Evolutionary conservation across 345 rosid species (phyloP), one percentile per base, ranked within the genome.

Genomic region (Boechera divaricarpa): DNA sequence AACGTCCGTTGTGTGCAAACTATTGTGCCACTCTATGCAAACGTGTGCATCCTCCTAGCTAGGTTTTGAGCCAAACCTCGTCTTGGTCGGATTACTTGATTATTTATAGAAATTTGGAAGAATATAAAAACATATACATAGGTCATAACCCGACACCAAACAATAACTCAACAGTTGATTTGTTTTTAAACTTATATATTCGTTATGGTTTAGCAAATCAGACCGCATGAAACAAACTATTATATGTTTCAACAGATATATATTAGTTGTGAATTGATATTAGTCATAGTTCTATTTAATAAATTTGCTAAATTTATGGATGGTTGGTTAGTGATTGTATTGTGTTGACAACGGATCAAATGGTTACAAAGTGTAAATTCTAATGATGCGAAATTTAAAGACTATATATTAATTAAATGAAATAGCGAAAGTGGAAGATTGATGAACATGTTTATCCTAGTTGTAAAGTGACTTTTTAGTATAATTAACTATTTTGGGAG

Each of bases 391-490:
- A 60, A 9, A 59, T 36, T n/a, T 26, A 47, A 41, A 35, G 12
- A 39, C 41, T 8, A 41, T 31, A 41, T 31, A 53, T 47, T 18
- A 67, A 63, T n/a, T n/a, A 39, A 36, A 44, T 18, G 72, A 70
- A 68, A 36, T 5, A 56, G 26, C 2, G 31, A 57, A 55, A 36
- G 52, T 70, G 72, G 55, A 58, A 55, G 48, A 63, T 26, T 48
- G 61, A 38, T 55, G 68, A 72, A 48, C 31, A 47, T 77, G 72
- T 47, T 55, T 63, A 63, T 77, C 77, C 48, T 72, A 57, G 73
- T 77, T 77, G 81, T 59, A 78, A 78, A 78, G 81, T 41, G 49
- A 31, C 39, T 61, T 45, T 76, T 11, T 45, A 55, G 45, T 56
- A 55, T 59, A 78, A 39, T 41, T 15, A 66, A 67, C 57, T 67